A percentile compares a stretch with the other conserved stretches of the same genome.
Conservation (phyloP, 164 flowering plant genomes). For the Annona cherimola region DNA sequence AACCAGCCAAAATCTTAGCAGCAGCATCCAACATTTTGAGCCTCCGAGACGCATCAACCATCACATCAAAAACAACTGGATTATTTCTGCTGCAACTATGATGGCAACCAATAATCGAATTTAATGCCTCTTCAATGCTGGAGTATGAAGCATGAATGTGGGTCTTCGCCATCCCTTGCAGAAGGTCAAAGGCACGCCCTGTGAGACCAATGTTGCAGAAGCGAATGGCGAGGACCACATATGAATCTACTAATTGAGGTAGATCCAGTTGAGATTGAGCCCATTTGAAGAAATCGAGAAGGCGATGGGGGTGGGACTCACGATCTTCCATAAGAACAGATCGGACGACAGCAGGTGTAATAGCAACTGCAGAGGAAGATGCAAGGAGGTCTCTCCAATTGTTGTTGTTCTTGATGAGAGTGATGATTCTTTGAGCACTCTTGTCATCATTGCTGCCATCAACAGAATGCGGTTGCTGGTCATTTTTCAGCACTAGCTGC, state of each 20-base stretch:
- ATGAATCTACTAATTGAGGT: conserved; percentile 38
- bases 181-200: conserved; percentile 30
- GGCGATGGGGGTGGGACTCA: conserved; percentile 34
- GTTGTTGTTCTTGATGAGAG: conserved; percentile 24
- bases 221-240: conserved; percentile 38
- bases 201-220: conserved; percentile 41
- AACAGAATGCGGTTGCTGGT: neutral
- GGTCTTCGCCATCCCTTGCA: conserved; percentile 34
- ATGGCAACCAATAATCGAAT: conserved; percentile 28
- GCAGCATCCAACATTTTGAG: conserved; percentile 50
- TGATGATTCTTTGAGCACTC: conserved; percentile 30
- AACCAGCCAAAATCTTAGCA: conserved; percentile 27
- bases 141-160: conserved; percentile 14
- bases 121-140: conserved; percentile 17
- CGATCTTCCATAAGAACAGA: conserved; percentile 36
- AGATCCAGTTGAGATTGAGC: conserved; percentile 26
- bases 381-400: conserved; percentile 46
- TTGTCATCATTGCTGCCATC: conserved; percentile 3
- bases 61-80: conserved; percentile 35
- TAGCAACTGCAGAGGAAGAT: conserved; percentile 31
- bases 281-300: conserved; percentile 65
- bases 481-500: too few relatives aligned
- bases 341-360: conserved; percentile 42
- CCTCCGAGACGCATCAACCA: conserved; percentile 48
- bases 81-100: conserved; percentile 12